phyloP scores from a whole-genome alignment of 768 basidiomycete species.

The Pleurotus tuoliensis region DNA sequence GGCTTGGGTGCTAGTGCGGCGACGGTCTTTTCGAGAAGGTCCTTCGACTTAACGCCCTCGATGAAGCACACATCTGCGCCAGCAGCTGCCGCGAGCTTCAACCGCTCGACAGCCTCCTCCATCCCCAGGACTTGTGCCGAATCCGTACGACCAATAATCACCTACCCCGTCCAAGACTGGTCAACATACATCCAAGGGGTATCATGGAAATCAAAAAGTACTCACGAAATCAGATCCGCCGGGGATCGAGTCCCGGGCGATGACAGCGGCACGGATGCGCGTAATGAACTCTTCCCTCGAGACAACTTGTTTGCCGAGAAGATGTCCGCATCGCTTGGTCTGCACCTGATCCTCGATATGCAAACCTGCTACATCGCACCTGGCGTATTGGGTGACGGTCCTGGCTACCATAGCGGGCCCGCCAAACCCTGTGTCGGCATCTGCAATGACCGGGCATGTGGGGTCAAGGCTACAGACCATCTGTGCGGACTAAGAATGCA shows the following conservation, averaged over 20 bases:
- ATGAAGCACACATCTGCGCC: slow-evolving; percentile 50
- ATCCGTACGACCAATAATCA: slow-evolving; percentile 51
- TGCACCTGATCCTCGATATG: slow-evolving; percentile 85
- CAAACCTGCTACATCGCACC: slow-evolving; percentile 67
- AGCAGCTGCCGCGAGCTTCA: slow-evolving; percentile 39
- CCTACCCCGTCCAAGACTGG: slow-evolving; percentile 11
- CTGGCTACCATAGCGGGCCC: slow-evolving; percentile 74
- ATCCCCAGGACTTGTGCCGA: slow-evolving; percentile 47
- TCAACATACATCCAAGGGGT: neutral
- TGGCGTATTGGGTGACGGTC: slow-evolving; percentile 64
- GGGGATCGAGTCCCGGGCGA: slow-evolving; percentile 74
- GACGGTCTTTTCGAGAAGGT: slow-evolving; percentile 38
- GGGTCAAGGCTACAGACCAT: slow-evolving; percentile 69
- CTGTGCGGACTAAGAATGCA: slow-evolving; percentile 47
- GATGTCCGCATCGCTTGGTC: slow-evolving; percentile 77
- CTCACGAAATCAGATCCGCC: slow-evolving; percentile 71
- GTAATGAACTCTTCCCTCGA: slow-evolving; percentile 73
- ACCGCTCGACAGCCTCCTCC: slow-evolving; percentile 44
- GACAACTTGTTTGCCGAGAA: slow-evolving; percentile 79
- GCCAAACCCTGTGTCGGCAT: slow-evolving; percentile 80
- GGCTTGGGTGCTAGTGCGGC: slow-evolving; percentile 22
- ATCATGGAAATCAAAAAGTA: neutral
- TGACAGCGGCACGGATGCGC: slow-evolving; percentile 73
- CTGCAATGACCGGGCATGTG: slow-evolving; percentile 70
- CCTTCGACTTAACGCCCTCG: slow-evolving; percentile 45